phyloP scores from a whole-genome alignment of 345 rosid genomes.

The Luvunga scandens region DNA sequence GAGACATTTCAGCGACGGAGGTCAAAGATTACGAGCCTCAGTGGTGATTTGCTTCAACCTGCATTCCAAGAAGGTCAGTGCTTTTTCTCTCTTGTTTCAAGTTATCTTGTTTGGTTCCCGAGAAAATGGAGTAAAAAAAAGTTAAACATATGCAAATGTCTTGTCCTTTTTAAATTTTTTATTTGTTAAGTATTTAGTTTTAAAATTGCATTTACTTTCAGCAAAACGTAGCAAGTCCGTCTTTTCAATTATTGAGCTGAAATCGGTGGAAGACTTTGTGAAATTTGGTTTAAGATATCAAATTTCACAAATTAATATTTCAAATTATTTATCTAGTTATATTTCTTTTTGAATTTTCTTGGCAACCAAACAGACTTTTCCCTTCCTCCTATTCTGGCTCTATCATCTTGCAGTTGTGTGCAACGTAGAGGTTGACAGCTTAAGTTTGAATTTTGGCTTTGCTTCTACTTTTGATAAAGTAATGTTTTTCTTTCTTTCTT shows the following conservation, averaged over 20 bases:
- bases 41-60: constrained; percentile 29
- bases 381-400: neutral
- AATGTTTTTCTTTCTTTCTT: neutral
- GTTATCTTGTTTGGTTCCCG: constrained; percentile 19
- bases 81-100: neutral
- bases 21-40: constrained; percentile 24
- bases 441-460: neutral
- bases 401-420: neutral
- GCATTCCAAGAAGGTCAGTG: constrained; percentile 38
- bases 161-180: neutral
- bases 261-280: neutral
- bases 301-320: neutral
- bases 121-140: constrained; percentile 15
- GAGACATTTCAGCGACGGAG: constrained; percentile 41
- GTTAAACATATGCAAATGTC: neutral
- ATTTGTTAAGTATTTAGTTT: neutral
- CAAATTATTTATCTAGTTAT: neutral
- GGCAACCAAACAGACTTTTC: neutral
- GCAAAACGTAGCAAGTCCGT: constrained; percentile 16
- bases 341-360: constrained; percentile 1
- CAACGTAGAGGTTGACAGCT: constrained; percentile 13
- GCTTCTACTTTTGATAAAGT: constrained; percentile 36
- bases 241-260: neutral
- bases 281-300: neutral
- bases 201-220: constrained; percentile 15